These are phyloP conservation scores for Biancaea sappan DNA, from an alignment of 306 rosid species.

Conservation along the genomic window DNA sequence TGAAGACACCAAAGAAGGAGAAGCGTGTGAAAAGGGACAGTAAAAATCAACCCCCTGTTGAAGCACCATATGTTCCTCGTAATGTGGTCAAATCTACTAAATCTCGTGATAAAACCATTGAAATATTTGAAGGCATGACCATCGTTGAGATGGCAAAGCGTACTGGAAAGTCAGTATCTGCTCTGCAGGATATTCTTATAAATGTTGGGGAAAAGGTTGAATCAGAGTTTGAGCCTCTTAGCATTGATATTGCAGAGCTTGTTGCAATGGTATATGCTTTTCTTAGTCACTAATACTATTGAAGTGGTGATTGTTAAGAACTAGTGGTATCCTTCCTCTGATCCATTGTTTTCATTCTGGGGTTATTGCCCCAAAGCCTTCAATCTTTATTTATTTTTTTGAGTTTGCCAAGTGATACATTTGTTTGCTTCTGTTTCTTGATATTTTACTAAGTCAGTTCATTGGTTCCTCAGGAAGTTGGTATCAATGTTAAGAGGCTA, in stretches of 20 bases:
- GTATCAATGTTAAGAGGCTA: slow-evolving; percentile 74
- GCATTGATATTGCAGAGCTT: slow-evolving; percentile 76
- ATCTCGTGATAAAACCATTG: slow-evolving; percentile 67
- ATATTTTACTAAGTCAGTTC: slow-evolving; percentile 21
- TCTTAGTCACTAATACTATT: slow-evolving; percentile 28
- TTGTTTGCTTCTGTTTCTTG: slow-evolving; percentile 7
- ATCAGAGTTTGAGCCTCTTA: slow-evolving; percentile 86
- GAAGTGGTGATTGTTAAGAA: slow-evolving; percentile 30
- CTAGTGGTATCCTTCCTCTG: neutral
- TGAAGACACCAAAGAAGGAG: slow-evolving; percentile 62
- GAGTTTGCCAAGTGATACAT: slow-evolving; percentile 25
- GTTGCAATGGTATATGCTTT: slow-evolving; percentile 73
- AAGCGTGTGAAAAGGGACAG: slow-evolving; percentile 60
- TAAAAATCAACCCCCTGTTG: slow-evolving; percentile 71
- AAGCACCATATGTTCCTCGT: slow-evolving; percentile 73
- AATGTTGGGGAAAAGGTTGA: slow-evolving; percentile 81
- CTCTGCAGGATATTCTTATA: slow-evolving; percentile 68
- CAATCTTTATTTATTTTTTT: neutral
- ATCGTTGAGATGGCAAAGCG: slow-evolving; percentile 81
- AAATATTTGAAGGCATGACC: slow-evolving; percentile 93
- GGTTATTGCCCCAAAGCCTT: slow-evolving; percentile 1
- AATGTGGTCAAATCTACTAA: slow-evolving; percentile 48
- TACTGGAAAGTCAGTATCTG: slow-evolving; percentile 60
- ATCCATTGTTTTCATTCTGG: slow-evolving; percentile 13
- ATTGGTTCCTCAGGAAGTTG: slow-evolving; percentile 72